A percentile compares a stretch with the other conserved stretches of the same genome.
Conservation (phyloP, 1,284 basidiomycete species). For the Rhodotorula sp. region DNA sequence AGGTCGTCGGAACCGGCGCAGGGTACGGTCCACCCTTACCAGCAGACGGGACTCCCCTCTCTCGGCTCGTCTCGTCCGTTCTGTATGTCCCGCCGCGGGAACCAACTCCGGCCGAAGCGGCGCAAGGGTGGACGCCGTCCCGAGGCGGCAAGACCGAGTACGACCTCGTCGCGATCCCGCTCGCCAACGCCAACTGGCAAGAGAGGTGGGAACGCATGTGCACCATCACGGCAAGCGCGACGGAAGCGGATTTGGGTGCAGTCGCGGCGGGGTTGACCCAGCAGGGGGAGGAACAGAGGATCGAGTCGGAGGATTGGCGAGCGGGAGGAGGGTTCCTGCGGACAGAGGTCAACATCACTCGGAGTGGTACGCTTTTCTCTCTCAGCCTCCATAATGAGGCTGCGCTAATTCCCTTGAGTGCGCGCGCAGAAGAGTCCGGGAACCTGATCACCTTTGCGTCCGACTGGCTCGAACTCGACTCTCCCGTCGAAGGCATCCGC, state of each 20-base stretch:
- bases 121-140: slow-evolving; percentile 26
- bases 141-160: slow-evolving; percentile 51
- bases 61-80: slow-evolving; percentile 38
- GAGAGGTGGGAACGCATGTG: slow-evolving; percentile 88
- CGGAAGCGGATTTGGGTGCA: slow-evolving; percentile 43
- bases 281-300: slow-evolving; percentile 53
- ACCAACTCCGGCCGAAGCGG: slow-evolving; percentile 37
- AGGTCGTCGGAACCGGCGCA: slow-evolving; percentile 33
- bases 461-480: slow-evolving; percentile 94
- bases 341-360: slow-evolving; percentile 84
- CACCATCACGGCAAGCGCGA: slow-evolving; percentile 42
- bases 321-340: slow-evolving; percentile 71
- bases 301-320: slow-evolving; percentile 83
- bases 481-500: slow-evolving; percentile 87
- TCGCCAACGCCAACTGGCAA: slow-evolving; percentile 84
- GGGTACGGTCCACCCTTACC: slow-evolving; percentile 44
- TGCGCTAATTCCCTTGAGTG: not conserved
- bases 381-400: not conserved
- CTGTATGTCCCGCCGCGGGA: slow-evolving; percentile 34
- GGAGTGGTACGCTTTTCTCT: slow-evolving; percentile 63
- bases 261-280: slow-evolving; percentile 30
- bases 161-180: slow-evolving; percentile 68
- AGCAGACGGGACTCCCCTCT: slow-evolving; percentile 41
- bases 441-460: slow-evolving; percentile 74
- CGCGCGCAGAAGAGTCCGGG: slow-evolving; percentile 72